These are phyloP conservation scores for Globisporangium irregulare DNA, from an alignment of 352 stramenopile species.

Conservation along the genomic window DNA sequence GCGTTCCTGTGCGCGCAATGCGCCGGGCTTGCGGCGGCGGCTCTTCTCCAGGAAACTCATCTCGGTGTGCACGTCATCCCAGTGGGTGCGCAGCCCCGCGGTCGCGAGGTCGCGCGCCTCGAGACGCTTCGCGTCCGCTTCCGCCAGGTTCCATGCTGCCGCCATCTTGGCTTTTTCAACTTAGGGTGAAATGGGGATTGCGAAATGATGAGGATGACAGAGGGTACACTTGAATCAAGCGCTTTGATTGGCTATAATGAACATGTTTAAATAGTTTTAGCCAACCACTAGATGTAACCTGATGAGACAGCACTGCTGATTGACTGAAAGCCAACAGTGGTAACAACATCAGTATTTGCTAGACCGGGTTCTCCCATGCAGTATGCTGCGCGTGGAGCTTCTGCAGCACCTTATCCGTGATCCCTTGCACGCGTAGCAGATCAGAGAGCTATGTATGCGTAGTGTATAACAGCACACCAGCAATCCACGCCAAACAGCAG, in stretches of 20 bases:
- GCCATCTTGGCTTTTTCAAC: slow-evolving; percentile 3
- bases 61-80: slow-evolving; percentile 57
- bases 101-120: slow-evolving; percentile 22
- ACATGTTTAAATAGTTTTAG: not conserved
- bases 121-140: slow-evolving; percentile 24
- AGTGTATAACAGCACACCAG: not conserved
- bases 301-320: not conserved
- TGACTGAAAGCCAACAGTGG: not conserved
- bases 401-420: slow-evolving; percentile 42
- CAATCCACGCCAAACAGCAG: not conserved
- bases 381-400: slow-evolving; percentile 43
- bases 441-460: slow-evolving; percentile 30
- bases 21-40: slow-evolving; percentile 68
- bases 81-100: slow-evolving; percentile 24
- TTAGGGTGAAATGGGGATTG: no score
- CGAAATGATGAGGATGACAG: not conserved
- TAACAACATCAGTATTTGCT: not conserved
- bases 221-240: not conserved
- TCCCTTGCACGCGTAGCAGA: slow-evolving; percentile 36
- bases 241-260: not conserved
- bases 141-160: slow-evolving; percentile 27
- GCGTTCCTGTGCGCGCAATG: slow-evolving; percentile 58
- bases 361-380: slow-evolving; percentile 13
- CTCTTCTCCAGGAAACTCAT: slow-evolving; percentile 72
- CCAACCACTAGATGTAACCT: not conserved